Conservation (phyloP, 1,284 basidiomycete species). For the Sphagnurus paluster region DNA sequence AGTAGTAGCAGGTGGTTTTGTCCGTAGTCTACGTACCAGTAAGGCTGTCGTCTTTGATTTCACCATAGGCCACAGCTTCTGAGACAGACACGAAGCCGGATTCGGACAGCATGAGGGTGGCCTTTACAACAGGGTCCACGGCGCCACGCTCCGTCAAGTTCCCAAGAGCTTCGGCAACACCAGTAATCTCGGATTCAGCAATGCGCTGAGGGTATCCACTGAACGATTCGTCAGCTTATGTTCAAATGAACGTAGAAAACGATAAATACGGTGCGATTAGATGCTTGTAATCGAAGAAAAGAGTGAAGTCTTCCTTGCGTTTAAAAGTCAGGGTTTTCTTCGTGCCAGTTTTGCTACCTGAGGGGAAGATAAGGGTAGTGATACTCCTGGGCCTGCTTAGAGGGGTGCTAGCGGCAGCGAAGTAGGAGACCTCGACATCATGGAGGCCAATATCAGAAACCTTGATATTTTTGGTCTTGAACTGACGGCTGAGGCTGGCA, state of each 20-base stretch:
- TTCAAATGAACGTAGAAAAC: neutral
- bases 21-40: slow-evolving; percentile 48
- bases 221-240: neutral
- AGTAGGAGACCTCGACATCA: slow-evolving; percentile 78
- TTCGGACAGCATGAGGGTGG: slow-evolving; percentile 79
- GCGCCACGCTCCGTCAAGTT: slow-evolving; percentile 78
- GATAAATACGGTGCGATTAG: slow-evolving; percentile 54
- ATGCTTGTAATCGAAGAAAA: slow-evolving; percentile 73
- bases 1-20: slow-evolving; percentile 12
- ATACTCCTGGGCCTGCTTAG: slow-evolving; percentile 63
- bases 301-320: slow-evolving; percentile 74
- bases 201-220: slow-evolving; percentile 71
- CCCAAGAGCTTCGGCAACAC: slow-evolving; percentile 66
- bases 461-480: slow-evolving; percentile 95
- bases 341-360: slow-evolving; percentile 70
- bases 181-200: slow-evolving; percentile 66
- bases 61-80: slow-evolving; percentile 73
- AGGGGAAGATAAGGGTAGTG: slow-evolving; percentile 73
- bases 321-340: slow-evolving; percentile 86
- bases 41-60: slow-evolving; percentile 77
- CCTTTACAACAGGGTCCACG: slow-evolving; percentile 74
- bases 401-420: slow-evolving; percentile 55
- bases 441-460: slow-evolving; percentile 73
- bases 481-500: slow-evolving; percentile 85
- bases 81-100: slow-evolving; percentile 82